These are phyloP conservation scores for Parietichytrium sp. DNA, from an alignment of 108 stramenopile species.

Conservation along the genomic window DNA sequence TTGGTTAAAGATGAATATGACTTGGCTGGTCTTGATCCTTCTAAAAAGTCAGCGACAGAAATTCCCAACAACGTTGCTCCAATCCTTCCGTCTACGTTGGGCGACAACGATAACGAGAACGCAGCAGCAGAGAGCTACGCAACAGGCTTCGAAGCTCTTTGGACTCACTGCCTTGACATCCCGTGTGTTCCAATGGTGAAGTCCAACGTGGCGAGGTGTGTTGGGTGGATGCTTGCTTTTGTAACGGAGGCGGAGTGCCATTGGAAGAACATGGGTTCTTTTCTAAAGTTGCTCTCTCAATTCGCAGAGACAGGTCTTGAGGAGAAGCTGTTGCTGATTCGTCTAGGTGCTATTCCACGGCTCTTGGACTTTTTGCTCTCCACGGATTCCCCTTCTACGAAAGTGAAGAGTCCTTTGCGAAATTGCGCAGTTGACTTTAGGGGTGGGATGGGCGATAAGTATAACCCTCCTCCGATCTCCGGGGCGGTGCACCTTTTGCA, in stretches of 20 bases:
- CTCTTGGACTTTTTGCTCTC: not conserved
- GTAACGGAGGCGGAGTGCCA: not conserved
- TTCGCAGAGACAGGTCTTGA: not conserved
- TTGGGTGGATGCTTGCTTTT: constrained; percentile 28
- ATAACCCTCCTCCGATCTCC: not conserved
- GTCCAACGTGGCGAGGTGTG: not conserved
- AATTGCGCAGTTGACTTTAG: not conserved
- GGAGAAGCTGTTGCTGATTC: not conserved
- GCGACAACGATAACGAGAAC: too few species aligned
- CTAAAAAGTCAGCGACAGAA: too few species aligned
- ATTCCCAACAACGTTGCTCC: too few species aligned
- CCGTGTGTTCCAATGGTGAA: constrained; percentile 18
- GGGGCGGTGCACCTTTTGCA: not conserved
- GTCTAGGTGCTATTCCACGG: constrained; percentile 12
- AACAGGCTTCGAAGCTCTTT: constrained; percentile 4
- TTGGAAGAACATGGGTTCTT: not conserved
- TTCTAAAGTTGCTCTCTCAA: not conserved
- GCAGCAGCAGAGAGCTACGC: too few species aligned
- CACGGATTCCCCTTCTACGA: not conserved
- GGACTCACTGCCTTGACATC: not conserved
- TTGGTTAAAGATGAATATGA: too few species aligned
- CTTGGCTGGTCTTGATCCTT: too few species aligned
- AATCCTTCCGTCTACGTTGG: too few species aligned
- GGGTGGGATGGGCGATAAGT: constrained; percentile 30
- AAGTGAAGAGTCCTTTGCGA: not conserved